Evolutionary conservation across 306 rosid species (phyloP).

Genomic region (Fagus sylvatica): DNA sequence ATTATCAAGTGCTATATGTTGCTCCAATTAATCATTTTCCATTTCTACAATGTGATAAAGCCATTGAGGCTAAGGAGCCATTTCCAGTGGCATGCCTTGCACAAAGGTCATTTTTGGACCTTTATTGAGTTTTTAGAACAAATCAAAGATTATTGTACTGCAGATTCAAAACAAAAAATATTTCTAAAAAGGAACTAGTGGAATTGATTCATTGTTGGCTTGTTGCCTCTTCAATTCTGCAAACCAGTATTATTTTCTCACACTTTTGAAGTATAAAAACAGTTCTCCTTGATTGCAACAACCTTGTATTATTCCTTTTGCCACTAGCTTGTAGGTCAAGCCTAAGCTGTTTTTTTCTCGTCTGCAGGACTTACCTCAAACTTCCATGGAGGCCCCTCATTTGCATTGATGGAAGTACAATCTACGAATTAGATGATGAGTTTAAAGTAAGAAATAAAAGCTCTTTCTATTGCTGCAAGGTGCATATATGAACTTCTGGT

Average conservation of each 20-base stretch:
- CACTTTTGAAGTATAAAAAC: background rate
- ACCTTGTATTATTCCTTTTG: background rate
- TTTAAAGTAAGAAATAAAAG: slow-evolving; percentile 46
- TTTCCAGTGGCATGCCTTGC: too few relatives aligned
- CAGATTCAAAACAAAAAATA: too few relatives aligned
- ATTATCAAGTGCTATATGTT: too few relatives aligned
- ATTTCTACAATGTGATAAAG: too few relatives aligned
- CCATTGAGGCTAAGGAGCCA: too few relatives aligned
- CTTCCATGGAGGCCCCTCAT: slow-evolving; percentile 96
- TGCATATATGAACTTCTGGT: slow-evolving; percentile 2
- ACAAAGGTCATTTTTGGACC: too few relatives aligned
- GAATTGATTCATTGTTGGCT: background rate
- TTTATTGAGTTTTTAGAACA: too few relatives aligned
- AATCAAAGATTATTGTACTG: too few relatives aligned
- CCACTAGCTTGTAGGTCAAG: background rate
- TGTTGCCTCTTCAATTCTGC: background rate
- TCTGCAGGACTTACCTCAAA: slow-evolving; percentile 77
- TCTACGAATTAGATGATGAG: slow-evolving; percentile 58
- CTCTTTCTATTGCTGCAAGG: slow-evolving; percentile 11
- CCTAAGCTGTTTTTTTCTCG: background rate
- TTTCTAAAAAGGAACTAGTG: background rate
- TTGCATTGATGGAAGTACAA: slow-evolving; percentile 69
- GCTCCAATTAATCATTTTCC: too few relatives aligned
- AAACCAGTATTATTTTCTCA: background rate
- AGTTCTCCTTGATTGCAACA: background rate